Conservation (phyloP, 2,329 filamentous ascomycete species). For the Fusarium compactum region DNA sequence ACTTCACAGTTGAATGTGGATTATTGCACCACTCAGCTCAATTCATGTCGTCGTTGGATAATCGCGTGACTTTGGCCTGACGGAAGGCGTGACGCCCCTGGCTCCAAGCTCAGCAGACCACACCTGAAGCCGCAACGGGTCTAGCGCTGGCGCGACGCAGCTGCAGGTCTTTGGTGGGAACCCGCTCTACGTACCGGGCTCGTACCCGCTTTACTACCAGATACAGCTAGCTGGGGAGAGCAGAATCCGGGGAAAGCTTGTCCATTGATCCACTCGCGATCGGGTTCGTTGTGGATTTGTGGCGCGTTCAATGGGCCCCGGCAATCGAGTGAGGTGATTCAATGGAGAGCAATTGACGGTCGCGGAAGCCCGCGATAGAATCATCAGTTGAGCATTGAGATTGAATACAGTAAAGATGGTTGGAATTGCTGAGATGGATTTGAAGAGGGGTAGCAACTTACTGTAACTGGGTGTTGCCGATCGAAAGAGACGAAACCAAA, state of each 20-base stretch:
- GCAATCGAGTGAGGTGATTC: constrained; percentile 39
- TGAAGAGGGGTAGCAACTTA: constrained; percentile 9
- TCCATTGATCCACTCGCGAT: constrained; percentile 46
- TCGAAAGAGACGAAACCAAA: constrained; percentile 13
- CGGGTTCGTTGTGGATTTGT: constrained; percentile 37
- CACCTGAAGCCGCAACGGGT: constrained; percentile 38
- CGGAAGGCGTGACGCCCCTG: constrained; percentile 47
- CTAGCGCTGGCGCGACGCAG: constrained; percentile 36
- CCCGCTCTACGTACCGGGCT: constrained; percentile 41
- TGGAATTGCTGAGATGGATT: constrained; percentile 2
- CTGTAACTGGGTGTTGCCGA: constrained; percentile 27
- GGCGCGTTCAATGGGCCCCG: constrained; percentile 35
- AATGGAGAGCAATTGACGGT: constrained; percentile 19
- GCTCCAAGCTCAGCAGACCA: constrained; percentile 47
- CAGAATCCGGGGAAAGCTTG: constrained; percentile 54
- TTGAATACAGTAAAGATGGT: background rate
- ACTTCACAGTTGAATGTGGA: background rate
- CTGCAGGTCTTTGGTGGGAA: constrained; percentile 1
- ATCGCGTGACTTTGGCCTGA: constrained; percentile 52
- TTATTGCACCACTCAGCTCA: background rate
- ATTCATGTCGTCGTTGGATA: constrained; percentile 29
- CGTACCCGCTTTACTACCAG: constrained; percentile 39
- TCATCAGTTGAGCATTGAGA: constrained; percentile 5
- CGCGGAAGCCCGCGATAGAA: constrained; percentile 25
- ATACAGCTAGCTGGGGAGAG: constrained; percentile 35